Base-by-base conservation (phyloP, 192 early-diverging fungal species). In the Umbelopsis sp. region DNA sequence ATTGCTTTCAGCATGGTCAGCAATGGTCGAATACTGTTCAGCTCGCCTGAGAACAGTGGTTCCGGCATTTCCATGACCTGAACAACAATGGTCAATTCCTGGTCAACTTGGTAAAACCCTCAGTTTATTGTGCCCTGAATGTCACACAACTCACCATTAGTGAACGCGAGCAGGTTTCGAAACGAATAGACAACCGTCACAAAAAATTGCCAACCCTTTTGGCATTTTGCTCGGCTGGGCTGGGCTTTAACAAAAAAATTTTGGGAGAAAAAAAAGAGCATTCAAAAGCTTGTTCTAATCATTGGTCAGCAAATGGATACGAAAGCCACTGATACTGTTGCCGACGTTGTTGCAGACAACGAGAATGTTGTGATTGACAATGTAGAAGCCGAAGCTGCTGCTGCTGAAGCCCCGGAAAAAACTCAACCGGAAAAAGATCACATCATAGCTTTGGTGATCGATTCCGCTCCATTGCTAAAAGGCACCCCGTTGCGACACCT, bases 381-480 rank as follows among this genome's bases (percentile, higher is more conserved):
- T 41, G 37, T 41, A 6, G 37, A 41, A 6, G 37, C n/a, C 22
- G 61, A 33, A 18, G 18, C 23, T n/a, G 0, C 61, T 4, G 61
- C 18, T 7, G 41, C 4, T 15, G n/a, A n/a, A 30, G 27, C 27
- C 27, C 48, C 15, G 15, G 20, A 49, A 21, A 49, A 49, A 49
- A 49, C 15, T 20, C 15, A 21, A 20, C 55, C 25, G 27, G 55
- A 67, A 18, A 64, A 83, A 35, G 85, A 85, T 74, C 67, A 74
- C 30, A 78, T 80, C 30, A 74, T 83, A 41, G 68, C 78, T 22
- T 76, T 93, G 30, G 86, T 94, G 13, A 72, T 94, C 20, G 93
- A 94, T 82, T 90, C 92, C 2, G 91, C 88, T 18, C 85, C 91
- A 4, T 84, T 94, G 47, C 68, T 94, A 67, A 92, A 91, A 74